phyloP scores from a whole-genome alignment of 805 yeast genomes.

The Candida loeiensis region DNA sequence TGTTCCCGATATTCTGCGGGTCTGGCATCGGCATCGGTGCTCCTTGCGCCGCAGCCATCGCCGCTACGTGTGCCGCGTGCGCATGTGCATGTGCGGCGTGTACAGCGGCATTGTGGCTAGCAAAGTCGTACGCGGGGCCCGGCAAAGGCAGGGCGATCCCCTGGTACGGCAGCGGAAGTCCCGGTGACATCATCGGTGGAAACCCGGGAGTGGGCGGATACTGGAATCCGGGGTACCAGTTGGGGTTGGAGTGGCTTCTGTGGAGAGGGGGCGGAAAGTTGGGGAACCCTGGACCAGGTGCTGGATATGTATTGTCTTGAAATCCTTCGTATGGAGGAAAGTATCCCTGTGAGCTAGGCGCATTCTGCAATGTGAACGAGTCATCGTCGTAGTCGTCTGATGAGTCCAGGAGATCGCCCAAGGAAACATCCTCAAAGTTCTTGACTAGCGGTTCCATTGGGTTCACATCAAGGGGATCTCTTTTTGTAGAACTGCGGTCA shows the following conservation, averaged over 20 bases:
- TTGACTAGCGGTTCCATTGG: neutral
- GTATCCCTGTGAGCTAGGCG: neutral
- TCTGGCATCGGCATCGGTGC: slow-evolving; percentile 10
- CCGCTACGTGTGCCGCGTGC: slow-evolving; percentile 6
- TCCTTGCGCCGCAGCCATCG: slow-evolving; percentile 4
- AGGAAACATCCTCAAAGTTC: neutral
- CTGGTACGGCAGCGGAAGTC: neutral
- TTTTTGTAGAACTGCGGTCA: slow-evolving; percentile 23
- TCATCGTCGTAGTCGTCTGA: slow-evolving; percentile 1
- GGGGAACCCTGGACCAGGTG: neutral
- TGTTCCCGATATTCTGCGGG: slow-evolving; percentile 42
- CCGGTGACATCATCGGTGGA: neutral
- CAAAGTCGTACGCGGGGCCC: neutral
- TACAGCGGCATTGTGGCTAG: neutral
- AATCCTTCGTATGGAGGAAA: neutral
- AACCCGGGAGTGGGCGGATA: slow-evolving; percentile 1
- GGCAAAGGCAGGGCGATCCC: neutral
- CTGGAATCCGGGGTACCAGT: neutral
- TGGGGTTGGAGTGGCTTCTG: neutral
- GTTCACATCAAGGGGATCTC: slow-evolving; percentile 1
- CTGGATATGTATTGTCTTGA: neutral
- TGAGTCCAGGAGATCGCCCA: slow-evolving; percentile 4
- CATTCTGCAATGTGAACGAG: no score
- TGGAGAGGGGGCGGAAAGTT: neutral
- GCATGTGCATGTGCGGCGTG: slow-evolving; percentile 9